Evolutionary conservation across 768 basidiomycete species (phyloP), one percentile per base, ranked within the genome.

Genomic region (Trametes coccinea): DNA sequence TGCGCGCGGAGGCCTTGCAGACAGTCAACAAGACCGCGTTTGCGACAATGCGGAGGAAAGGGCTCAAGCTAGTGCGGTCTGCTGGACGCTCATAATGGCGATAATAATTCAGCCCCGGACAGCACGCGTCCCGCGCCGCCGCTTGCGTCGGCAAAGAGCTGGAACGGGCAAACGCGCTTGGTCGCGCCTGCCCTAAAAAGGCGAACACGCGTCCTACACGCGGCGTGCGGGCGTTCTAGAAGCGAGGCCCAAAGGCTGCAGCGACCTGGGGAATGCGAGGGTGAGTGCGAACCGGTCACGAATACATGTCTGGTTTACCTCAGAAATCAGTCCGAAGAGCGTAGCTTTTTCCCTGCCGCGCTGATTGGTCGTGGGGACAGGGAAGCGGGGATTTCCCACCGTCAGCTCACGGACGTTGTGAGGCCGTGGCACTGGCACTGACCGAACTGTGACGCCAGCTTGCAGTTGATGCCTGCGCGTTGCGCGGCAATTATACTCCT

Each of bases 161-260:
- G 45, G 47, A 60, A 57, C 27, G 56, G 59, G 63, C 56, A 56
- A 64, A 50, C 47, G 55, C 66, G 66, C 63, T 62, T 66, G 53
- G 40, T 55, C 30, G 60, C 67, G 66, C 68, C 55, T 68, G 62
- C 65, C 73, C 71, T 62, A 68, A 72, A 74, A 70, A 34, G 67
- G 67, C 53, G 59, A 69, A 72, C 77, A 78, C 68, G 77, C 73
- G 70, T 67, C 63, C 53, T 47, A 64, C 77, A 77, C 69, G 77
- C 67, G 69, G 66, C 66, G 45, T 13, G 67, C 64, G 72, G 69
- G 66, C 66, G 63, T 68, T 65, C 65, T 61, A 57, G 66, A 68
- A 66, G 64, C 63, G 54, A 62, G 61, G 60, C 65, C 61, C 44
- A 37, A 37, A 37, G 34, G 56, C 50, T 40, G 62, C 31, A 52